These are phyloP conservation scores for Galeopsis tetrahit DNA, from an alignment of 257 asterid species.

Conservation along the genomic window DNA sequence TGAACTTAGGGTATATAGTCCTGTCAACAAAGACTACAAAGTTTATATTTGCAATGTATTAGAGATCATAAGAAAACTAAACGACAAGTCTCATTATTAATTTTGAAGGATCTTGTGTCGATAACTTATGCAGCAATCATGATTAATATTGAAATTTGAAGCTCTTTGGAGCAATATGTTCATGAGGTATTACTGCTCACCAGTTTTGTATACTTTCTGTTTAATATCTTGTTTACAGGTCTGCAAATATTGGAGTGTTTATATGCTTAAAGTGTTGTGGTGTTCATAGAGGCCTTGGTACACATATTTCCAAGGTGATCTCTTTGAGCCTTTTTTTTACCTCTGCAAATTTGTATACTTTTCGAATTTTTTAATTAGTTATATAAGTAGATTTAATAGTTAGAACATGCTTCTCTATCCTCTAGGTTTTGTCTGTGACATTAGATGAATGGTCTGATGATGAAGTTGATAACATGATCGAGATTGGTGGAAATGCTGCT, in stretches of 20 bases:
- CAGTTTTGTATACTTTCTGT: slow-evolving; percentile 13
- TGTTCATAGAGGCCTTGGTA: slow-evolving; percentile 94
- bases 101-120: neutral
- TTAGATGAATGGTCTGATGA: slow-evolving; percentile 98
- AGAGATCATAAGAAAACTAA: neutral
- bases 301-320: slow-evolving; percentile 88
- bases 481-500: slow-evolving; percentile 94
- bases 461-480: slow-evolving; percentile 86
- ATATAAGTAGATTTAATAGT: neutral
- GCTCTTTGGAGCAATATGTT: neutral
- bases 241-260: slow-evolving; percentile 95
- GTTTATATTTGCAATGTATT: neutral
- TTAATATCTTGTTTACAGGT: slow-evolving; percentile 47
- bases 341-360: neutral
- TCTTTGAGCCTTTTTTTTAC: slow-evolving; percentile 11
- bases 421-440: slow-evolving; percentile 94
- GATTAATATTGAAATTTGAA: neutral
- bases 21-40: neutral
- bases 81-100: neutral
- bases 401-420: neutral
- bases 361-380: neutral
- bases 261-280: slow-evolving; percentile 98
- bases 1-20: neutral
- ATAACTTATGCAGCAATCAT: neutral
- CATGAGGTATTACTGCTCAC: slow-evolving; percentile 9